These are phyloP conservation scores for Pythium oligandrum DNA, from an alignment of 352 stramenopile genomes.

Conservation along the genomic window DNA sequence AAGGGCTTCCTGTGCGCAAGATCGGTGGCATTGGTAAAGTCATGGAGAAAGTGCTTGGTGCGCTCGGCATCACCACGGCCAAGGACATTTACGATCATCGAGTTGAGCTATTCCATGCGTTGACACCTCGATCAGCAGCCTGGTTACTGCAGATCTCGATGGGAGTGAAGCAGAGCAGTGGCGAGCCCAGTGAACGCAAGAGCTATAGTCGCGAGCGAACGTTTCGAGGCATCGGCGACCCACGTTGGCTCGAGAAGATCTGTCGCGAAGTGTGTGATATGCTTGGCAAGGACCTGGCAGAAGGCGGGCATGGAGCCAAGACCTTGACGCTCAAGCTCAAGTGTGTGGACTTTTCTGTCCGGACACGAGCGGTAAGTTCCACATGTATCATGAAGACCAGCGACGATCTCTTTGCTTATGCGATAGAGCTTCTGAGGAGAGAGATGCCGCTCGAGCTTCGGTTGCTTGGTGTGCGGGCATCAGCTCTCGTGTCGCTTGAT, in stretches of 20 bases:
- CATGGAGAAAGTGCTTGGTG: conserved; percentile 90
- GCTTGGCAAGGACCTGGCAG: conserved; percentile 49
- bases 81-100: conserved; percentile 65
- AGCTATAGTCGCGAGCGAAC: conserved; percentile 77
- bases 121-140: conserved; percentile 53
- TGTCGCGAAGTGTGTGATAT: conserved; percentile 60
- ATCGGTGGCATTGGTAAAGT: conserved; percentile 95
- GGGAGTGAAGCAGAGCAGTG: conserved; percentile 39
- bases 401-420: conserved; percentile 39
- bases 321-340: conserved; percentile 77
- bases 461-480: conserved; percentile 60
- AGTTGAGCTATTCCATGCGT: conserved; percentile 56
- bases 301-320: conserved; percentile 33
- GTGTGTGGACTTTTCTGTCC: conserved; percentile 51
- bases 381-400: conserved; percentile 29
- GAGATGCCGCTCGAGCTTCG: conserved; percentile 65
- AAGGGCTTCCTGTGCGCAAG: conserved; percentile 86
- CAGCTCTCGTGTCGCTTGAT: conserved; percentile 30
- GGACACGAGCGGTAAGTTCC: conserved; percentile 47
- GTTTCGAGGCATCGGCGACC: conserved; percentile 27
- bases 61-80: conserved; percentile 83
- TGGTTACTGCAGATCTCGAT: conserved; percentile 75
- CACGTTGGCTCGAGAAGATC: conserved; percentile 42
- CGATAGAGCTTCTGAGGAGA: conserved; percentile 48
- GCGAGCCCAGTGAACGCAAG: conserved; percentile 58